Conservation (phyloP, 2,329 filamentous ascomycete genomes). For the Colletotrichum scovillei region DNA sequence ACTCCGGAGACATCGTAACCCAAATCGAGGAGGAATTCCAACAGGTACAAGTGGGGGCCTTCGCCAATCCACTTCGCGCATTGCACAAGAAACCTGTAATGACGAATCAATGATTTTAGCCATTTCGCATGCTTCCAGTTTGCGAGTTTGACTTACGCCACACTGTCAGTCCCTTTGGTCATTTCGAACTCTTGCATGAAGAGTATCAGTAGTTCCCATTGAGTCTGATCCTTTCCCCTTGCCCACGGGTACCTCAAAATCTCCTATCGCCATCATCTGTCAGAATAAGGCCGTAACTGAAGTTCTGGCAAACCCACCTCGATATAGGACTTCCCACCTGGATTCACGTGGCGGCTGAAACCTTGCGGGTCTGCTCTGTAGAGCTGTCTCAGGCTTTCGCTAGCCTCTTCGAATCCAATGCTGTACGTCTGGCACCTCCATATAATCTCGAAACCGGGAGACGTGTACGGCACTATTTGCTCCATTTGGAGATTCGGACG, state of each 20-base stretch:
- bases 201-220: background rate
- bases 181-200: background rate
- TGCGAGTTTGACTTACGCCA: background rate
- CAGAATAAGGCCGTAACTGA: accelerated
- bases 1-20: background rate
- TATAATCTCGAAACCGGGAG: constrained; percentile 12
- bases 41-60: background rate
- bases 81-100: background rate
- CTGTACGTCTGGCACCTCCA: accelerated
- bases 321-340: background rate
- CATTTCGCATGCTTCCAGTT: background rate
- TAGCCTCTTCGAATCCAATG: background rate
- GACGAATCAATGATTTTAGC: background rate
- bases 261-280: accelerated
- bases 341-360: background rate
- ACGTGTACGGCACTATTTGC: constrained; percentile 4
- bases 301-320: background rate
- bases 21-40: background rate
- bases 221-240: accelerated
- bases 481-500: background rate
- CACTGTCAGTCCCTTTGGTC: background rate
- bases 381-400: background rate
- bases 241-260: background rate
- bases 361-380: background rate
- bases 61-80: constrained; percentile 14